phyloP scores from a whole-genome alignment of 148 eudicot genomes.

The Spergularia bocconei region DNA sequence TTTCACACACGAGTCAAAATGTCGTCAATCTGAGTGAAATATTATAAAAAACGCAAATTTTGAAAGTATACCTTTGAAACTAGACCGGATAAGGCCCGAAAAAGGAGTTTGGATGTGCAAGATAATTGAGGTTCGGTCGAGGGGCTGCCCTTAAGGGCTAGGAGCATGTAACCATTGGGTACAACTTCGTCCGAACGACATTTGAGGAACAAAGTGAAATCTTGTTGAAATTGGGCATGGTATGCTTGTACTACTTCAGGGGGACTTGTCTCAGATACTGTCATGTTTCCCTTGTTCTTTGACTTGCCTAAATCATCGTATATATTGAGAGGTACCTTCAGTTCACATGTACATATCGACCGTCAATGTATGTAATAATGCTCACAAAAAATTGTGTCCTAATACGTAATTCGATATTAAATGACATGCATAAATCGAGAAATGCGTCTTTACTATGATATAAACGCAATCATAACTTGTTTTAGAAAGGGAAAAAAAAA shows the following conservation, averaged over 20 bases:
- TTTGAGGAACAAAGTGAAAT: constrained; percentile 30
- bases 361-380: too few species aligned
- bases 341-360: too few species aligned
- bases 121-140: neutral
- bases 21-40: too few species aligned
- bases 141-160: neutral
- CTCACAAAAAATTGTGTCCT: too few species aligned
- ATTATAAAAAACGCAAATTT: too few species aligned
- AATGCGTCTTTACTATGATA: too few species aligned
- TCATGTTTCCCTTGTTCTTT: constrained; percentile 32
- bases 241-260: constrained; percentile 24
- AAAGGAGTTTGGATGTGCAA: neutral
- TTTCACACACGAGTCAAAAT: too few species aligned
- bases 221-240: constrained; percentile 34
- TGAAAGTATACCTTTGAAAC: neutral
- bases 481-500: too few species aligned
- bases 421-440: too few species aligned
- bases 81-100: neutral
- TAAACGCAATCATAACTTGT: too few species aligned
- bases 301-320: constrained; percentile 23
- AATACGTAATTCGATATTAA: too few species aligned
- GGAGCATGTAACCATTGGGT: constrained; percentile 10
- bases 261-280: constrained; percentile 11
- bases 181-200: constrained; percentile 37
- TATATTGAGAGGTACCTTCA: constrained; percentile 34